Percentiles rank a stretch among this genome's conserved stretches.
Evolutionary conservation across 2,329 filamentous ascomycete genomes (phyloP).

Genomic region (Arthrobotrys musiformis): DNA sequence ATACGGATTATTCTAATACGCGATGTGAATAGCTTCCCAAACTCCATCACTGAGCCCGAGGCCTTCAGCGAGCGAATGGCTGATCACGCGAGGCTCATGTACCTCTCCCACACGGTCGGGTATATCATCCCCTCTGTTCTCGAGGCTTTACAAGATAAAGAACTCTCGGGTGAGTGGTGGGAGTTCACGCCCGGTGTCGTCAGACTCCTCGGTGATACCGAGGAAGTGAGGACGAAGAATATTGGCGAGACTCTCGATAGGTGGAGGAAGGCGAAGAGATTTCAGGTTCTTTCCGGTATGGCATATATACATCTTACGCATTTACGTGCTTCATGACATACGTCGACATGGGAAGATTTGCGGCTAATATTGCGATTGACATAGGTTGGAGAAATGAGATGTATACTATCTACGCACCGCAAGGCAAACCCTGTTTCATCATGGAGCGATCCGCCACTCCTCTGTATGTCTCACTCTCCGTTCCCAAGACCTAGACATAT

Average conservation of each 20-base stretch:
- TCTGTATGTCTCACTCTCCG: constrained; percentile 79
- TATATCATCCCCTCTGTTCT: constrained; percentile 63
- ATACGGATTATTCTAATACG: neutral
- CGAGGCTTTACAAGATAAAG: constrained; percentile 78
- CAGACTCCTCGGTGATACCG: constrained; percentile 63
- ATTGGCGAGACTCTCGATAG: constrained; percentile 71
- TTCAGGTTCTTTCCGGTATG: constrained; percentile 68
- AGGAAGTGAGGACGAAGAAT: constrained; percentile 71
- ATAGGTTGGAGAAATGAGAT: constrained; percentile 80
- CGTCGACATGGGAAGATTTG: neutral
- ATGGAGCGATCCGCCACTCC: constrained; percentile 80
- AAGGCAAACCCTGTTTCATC: constrained; percentile 73
- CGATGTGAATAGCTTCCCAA: constrained; percentile 57
- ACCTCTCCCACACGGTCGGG: constrained; percentile 57
- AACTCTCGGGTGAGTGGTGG: constrained; percentile 77
- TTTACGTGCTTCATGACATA: too few species aligned
- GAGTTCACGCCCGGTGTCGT: constrained; percentile 47
- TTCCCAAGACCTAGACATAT: too few species aligned
- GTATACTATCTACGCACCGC: constrained; percentile 78
- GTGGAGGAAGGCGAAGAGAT: constrained; percentile 77
- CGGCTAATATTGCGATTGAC: constrained; percentile 66
- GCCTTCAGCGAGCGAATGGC: constrained; percentile 55
- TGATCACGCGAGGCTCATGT: constrained; percentile 54
- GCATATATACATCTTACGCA: neutral
- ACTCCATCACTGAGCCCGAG: constrained; percentile 53